These are phyloP conservation scores for Metarhizium robertsii DNA, from an alignment of 2,329 filamentous ascomycete species.

Conservation along the genomic window DNA sequence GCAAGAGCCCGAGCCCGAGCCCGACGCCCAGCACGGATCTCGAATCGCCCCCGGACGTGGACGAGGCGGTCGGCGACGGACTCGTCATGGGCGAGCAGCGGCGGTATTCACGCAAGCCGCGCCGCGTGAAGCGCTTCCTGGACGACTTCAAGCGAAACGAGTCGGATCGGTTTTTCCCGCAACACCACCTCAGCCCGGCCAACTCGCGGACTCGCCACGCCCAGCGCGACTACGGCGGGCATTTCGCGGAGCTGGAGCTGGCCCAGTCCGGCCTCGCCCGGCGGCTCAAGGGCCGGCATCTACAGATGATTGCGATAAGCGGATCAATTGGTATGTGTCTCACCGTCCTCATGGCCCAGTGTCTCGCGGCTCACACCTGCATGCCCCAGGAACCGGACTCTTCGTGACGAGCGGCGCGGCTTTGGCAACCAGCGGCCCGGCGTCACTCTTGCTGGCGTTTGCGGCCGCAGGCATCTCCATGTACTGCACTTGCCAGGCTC, in stretches of 20 bases:
- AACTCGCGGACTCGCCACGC: constrained; percentile 21
- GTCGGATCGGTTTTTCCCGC: constrained; percentile 35
- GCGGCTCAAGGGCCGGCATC: constrained; percentile 70
- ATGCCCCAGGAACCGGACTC: constrained; percentile 59
- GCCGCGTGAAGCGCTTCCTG: constrained; percentile 28
- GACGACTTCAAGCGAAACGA: constrained; percentile 57
- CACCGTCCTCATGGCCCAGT: not conserved
- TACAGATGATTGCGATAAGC: constrained; percentile 97
- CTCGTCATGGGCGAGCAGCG: too few species aligned
- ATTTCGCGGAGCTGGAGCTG: constrained; percentile 58
- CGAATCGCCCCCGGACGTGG: too few species aligned
- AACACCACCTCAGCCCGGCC: constrained; percentile 27
- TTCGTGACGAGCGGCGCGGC: constrained; percentile 76
- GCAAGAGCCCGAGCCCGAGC: too few species aligned
- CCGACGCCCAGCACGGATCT: too few species aligned
- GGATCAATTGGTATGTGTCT: constrained; percentile 63
- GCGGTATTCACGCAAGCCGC: not conserved
- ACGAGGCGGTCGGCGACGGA: too few species aligned
- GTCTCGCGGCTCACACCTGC: not conserved
- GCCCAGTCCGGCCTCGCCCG: constrained; percentile 66
- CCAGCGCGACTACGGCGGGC: constrained; percentile 44
- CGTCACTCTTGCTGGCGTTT: constrained; percentile 67
- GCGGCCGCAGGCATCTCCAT: constrained; percentile 74
- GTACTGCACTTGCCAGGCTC: constrained; percentile 82
- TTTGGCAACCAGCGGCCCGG: constrained; percentile 64